phyloP scores from a whole-genome alignment of 1,139 yeast species.

The Eremothecium gossypii region DNA sequence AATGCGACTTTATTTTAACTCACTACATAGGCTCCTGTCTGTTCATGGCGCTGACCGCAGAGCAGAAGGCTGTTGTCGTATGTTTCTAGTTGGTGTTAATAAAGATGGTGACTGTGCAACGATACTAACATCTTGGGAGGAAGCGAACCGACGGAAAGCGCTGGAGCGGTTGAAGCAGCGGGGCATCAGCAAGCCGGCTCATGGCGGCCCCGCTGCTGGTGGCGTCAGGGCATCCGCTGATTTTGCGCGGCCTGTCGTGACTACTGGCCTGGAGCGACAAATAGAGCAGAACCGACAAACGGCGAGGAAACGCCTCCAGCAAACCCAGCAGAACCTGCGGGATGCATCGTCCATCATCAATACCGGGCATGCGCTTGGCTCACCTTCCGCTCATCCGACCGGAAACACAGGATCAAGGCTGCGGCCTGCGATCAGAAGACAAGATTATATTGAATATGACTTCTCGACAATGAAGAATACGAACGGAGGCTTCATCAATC shows the following conservation, averaged over 20 bases:
- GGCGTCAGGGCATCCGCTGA: no score
- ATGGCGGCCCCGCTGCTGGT: slow-evolving; percentile 1
- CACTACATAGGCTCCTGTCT: no score
- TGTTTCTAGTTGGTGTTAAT: background rate
- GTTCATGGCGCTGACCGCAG: slow-evolving; percentile 1
- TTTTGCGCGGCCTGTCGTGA: background rate
- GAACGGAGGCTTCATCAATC: slow-evolving; percentile 72
- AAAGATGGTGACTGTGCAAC: background rate
- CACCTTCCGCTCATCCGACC: slow-evolving; percentile 12
- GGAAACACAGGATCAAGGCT: slow-evolving; percentile 9
- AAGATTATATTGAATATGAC: slow-evolving; percentile 86
- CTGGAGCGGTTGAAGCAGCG: slow-evolving; percentile 41
- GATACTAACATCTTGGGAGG: slow-evolving; percentile 22
- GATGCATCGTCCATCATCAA: slow-evolving; percentile 20
- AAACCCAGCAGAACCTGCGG: slow-evolving; percentile 22
- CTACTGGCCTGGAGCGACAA: slow-evolving; percentile 1
- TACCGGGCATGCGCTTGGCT: slow-evolving; percentile 9
- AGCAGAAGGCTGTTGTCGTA: slow-evolving; percentile 2
- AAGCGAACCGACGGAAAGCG: slow-evolving; percentile 51
- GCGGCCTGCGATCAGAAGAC: slow-evolving; percentile 37
- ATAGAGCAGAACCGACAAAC: slow-evolving; percentile 8
- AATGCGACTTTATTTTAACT: no score
- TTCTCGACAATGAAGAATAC: slow-evolving; percentile 82
- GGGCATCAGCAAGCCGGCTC: slow-evolving; percentile 25
- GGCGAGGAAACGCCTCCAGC: slow-evolving; percentile 5